Conservation (phyloP, 2,329 filamentous ascomycete species). For the Penicillium aurantiogriseum region DNA sequence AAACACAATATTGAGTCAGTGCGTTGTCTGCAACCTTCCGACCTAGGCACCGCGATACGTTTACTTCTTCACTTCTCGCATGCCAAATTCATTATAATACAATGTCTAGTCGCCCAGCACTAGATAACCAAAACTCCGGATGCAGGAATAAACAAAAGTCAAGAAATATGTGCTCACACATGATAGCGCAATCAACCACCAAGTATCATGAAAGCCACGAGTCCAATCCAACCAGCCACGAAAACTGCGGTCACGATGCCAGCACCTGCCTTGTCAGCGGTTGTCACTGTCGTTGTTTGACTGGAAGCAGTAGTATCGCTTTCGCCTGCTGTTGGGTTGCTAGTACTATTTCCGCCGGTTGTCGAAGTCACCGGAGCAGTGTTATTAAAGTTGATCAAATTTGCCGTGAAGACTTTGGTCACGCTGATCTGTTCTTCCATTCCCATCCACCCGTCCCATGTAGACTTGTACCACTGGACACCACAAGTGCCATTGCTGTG, state of each 20-base stretch:
- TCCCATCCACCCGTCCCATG: constrained; percentile 58
- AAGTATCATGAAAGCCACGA: constrained; percentile 36
- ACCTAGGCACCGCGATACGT: too few species aligned
- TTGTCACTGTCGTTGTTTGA: constrained; percentile 18
- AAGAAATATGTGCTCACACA: too few species aligned
- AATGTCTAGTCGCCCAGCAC: background rate
- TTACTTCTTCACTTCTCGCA: background rate
- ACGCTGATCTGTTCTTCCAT: constrained; percentile 70
- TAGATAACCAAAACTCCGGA: background rate
- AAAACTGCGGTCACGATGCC: constrained; percentile 38
- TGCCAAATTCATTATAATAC: background rate
- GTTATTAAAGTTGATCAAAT: constrained; percentile 47
- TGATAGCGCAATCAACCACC: constrained; percentile 16
- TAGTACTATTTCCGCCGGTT: constrained; percentile 57
- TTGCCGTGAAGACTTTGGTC: constrained; percentile 62
- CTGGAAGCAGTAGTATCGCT: constrained; percentile 7
- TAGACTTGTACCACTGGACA: constrained; percentile 58
- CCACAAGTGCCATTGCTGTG: constrained; percentile 60
- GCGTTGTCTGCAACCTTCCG: background rate
- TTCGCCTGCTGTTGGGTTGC: constrained; percentile 38
- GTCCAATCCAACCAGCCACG: constrained; percentile 27
- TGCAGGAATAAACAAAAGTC: background rate
- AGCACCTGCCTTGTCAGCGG: constrained; percentile 40
- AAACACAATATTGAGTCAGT: background rate
- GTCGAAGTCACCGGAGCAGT: constrained; percentile 45